Evolutionary conservation across 2,329 filamentous ascomycete species (phyloP).

Genomic region (Colletotrichum salicis): DNA sequence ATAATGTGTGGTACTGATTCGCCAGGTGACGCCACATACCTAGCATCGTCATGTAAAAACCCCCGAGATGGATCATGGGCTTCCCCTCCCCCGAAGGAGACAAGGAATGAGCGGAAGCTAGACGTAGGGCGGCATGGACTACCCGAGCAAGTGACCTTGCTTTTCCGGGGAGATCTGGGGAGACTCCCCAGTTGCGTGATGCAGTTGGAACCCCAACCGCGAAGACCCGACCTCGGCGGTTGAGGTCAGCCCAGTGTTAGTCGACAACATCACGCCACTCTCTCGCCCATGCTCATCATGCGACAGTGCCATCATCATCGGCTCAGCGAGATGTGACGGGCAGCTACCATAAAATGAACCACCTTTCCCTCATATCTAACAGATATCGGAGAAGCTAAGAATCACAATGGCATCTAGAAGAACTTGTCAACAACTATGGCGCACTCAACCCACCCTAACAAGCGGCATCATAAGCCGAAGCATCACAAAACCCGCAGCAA

Average conservation of each 20-base stretch:
- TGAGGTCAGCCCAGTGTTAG: conserved; percentile 31
- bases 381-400: background rate
- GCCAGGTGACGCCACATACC: background rate
- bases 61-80: background rate
- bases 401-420: conserved; percentile 23
- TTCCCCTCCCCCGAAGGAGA: background rate
- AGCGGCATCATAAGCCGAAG: conserved; percentile 4
- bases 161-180: conserved; percentile 30
- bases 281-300: conserved; percentile 12
- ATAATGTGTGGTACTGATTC: no score
- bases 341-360: conserved; percentile 10
- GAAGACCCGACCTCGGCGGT: conserved; percentile 21
- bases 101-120: conserved; percentile 10
- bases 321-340: background rate
- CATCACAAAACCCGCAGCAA: background rate
- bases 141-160: background rate
- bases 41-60: background rate
- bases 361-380: background rate
- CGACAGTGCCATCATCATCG: conserved; percentile 34
- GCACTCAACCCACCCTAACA: conserved; percentile 17
- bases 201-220: conserved; percentile 9
- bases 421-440: conserved; percentile 28
- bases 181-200: background rate
- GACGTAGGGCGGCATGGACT: background rate
- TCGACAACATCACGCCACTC: conserved; percentile 33